A percentile compares a stretch with the other conserved stretches of the same genome.
Conservation (phyloP, 257 asterid genomes). For the Avicennia marina region DNA sequence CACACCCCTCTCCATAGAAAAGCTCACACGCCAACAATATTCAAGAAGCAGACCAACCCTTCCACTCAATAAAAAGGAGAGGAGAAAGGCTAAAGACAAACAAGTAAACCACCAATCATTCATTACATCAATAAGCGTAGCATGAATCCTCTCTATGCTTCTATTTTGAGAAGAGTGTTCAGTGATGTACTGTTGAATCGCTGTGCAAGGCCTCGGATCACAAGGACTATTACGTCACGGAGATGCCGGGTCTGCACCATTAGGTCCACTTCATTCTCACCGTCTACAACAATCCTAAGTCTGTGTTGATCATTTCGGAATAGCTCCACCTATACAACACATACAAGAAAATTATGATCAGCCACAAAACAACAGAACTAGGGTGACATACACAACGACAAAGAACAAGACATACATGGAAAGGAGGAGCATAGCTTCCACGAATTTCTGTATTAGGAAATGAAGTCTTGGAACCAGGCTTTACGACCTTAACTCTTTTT, state of each 20-base stretch:
- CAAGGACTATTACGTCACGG: conserved; percentile 88
- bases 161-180: conserved; percentile 87
- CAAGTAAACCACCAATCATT: neutral
- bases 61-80: too few species aligned
- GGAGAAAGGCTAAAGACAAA: too few species aligned
- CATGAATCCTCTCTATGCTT: conserved; percentile 24
- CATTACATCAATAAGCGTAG: too few species aligned
- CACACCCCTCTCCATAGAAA: too few species aligned
- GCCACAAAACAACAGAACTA: neutral
- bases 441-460: conserved; percentile 89
- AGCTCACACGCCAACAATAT: too few species aligned
- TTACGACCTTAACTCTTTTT: conserved; percentile 82
- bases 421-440: conserved; percentile 88
- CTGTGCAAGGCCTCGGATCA: conserved; percentile 88
- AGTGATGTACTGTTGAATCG: conserved; percentile 94
- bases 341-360: neutral
- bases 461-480: conserved; percentile 95
- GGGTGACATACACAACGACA: neutral
- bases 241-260: conserved; percentile 94
- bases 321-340: conserved; percentile 65
- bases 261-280: conserved; percentile 86
- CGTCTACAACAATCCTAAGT: conserved; percentile 86
- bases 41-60: too few species aligned
- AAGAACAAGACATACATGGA: conserved; percentile 58
- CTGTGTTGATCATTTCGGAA: conserved; percentile 91